A percentile compares a stretch with the other conserved stretches of the same genome.
Conservation (phyloP, 768 basidiomycete genomes). For the Phaffia tasmanica region DNA sequence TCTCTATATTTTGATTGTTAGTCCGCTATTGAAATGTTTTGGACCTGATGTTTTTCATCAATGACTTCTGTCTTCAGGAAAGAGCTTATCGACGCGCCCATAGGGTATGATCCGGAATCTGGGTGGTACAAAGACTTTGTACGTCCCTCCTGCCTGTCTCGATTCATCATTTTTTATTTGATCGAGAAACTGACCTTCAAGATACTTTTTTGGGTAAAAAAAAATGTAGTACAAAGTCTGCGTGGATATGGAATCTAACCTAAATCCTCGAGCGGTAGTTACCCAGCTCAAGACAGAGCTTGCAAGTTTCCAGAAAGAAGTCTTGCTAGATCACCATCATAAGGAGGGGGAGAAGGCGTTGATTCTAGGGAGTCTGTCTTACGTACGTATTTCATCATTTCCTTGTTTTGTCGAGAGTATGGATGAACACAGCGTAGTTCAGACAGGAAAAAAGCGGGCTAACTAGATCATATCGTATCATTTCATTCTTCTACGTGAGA, state of each 20-base stretch:
- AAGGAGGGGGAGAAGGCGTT: constrained; percentile 43
- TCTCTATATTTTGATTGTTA: not conserved
- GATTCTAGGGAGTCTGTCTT: constrained; percentile 37
- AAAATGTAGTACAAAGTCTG: constrained; percentile 74
- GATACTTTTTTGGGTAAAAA: not conserved
- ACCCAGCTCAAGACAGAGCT: constrained; percentile 69
- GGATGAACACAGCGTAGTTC: not conserved
- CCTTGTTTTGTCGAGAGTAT: not conserved
- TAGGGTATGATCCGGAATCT: constrained; percentile 62
- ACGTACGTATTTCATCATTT: constrained; percentile 30
- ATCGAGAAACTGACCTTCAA: not conserved
- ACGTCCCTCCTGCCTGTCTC: not conserved
- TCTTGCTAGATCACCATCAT: constrained; percentile 78
- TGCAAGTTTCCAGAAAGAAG: constrained; percentile 77
- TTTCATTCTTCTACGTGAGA: too few relatives aligned
- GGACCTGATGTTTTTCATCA: too few relatives aligned
- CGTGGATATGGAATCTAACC: constrained; percentile 75
- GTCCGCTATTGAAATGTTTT: too few relatives aligned
- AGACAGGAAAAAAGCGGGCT: not conserved
- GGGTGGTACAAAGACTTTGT: constrained; percentile 68
- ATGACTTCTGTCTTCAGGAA: constrained; percentile 9
- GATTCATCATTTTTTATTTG: not conserved
- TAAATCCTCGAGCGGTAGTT: constrained; percentile 78
- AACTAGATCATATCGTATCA: not conserved
- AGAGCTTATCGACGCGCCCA: constrained; percentile 29